phyloP scores from a whole-genome alignment of 2,329 filamentous ascomycete species.

The Venturia oleaginea region DNA sequence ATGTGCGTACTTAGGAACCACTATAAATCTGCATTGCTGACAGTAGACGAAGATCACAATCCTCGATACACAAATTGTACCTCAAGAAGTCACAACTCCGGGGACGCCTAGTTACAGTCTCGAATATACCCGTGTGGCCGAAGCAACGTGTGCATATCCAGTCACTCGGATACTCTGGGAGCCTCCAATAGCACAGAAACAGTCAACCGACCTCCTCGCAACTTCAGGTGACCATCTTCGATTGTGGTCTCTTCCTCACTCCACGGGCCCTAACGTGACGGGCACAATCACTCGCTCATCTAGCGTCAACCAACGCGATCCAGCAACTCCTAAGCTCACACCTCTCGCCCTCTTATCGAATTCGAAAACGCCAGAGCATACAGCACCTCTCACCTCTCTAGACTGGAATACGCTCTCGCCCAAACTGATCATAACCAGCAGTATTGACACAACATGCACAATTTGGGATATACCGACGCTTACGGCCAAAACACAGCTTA shows the following conservation, averaged over 20 bases:
- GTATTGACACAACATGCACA: constrained; percentile 97
- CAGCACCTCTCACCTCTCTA: constrained; percentile 86
- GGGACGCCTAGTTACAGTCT: constrained; percentile 66
- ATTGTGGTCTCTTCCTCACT: constrained; percentile 76
- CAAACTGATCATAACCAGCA: constrained; percentile 95
- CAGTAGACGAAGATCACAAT: constrained; percentile 71
- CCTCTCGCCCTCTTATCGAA: constrained; percentile 90
- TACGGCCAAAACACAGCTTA: constrained; percentile 95
- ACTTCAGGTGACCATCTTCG: constrained; percentile 92
- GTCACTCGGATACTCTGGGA: constrained; percentile 95
- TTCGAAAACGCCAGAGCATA: constrained; percentile 97
- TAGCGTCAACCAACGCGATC: constrained; percentile 50
- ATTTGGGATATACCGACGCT: constrained; percentile 99
- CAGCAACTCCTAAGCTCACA: constrained; percentile 69
- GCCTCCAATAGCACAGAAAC: constrained; percentile 87
- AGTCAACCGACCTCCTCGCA: constrained; percentile 86
- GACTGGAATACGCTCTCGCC: constrained; percentile 98
- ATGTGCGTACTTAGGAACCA: constrained; percentile 47
- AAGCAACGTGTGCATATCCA: constrained; percentile 95
- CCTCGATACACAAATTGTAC: constrained; percentile 72
- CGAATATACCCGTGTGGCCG: constrained; percentile 87
- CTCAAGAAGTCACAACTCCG: constrained; percentile 57
- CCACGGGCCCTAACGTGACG: constrained; percentile 40
- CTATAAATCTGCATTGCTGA: not conserved
- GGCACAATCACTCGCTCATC: constrained; percentile 61